phyloP scores from a whole-genome alignment of 2,329 filamentous ascomycete genomes.

The Zymoseptoria pseudotritici region DNA sequence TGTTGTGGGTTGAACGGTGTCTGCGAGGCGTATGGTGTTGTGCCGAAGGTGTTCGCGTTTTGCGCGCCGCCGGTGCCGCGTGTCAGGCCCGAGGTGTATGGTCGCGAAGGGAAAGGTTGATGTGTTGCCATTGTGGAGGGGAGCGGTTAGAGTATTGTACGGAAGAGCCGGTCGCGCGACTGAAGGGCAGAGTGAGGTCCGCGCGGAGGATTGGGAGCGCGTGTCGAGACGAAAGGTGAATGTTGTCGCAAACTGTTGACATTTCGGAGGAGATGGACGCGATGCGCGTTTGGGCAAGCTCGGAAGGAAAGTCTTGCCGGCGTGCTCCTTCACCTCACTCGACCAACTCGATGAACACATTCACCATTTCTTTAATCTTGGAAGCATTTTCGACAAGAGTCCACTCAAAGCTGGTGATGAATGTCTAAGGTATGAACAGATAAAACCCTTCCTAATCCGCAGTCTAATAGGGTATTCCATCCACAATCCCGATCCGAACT shows the following conservation, averaged over 20 bases:
- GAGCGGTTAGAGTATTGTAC: background rate
- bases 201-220: background rate
- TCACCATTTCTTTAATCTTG: background rate
- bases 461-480: background rate
- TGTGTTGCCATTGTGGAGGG: slow-evolving; percentile 44
- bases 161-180: background rate
- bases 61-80: slow-evolving; percentile 26
- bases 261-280: background rate
- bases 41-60: slow-evolving; percentile 22
- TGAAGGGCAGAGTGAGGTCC: background rate
- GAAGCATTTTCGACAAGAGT: background rate
- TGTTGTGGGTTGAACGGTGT: slow-evolving; percentile 29
- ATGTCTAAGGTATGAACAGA: background rate
- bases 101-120: slow-evolving; percentile 49
- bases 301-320: background rate
- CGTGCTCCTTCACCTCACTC: background rate
- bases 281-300: background rate
- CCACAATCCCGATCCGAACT: background rate
- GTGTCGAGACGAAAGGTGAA: background rate
- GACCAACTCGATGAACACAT: background rate
- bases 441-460: background rate
- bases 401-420: background rate
- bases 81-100: slow-evolving; percentile 33
- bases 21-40: slow-evolving; percentile 25
- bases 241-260: background rate